phyloP scores from a whole-genome alignment of 2,329 filamentous ascomycete species.

The Delphinella strobiligena region DNA sequence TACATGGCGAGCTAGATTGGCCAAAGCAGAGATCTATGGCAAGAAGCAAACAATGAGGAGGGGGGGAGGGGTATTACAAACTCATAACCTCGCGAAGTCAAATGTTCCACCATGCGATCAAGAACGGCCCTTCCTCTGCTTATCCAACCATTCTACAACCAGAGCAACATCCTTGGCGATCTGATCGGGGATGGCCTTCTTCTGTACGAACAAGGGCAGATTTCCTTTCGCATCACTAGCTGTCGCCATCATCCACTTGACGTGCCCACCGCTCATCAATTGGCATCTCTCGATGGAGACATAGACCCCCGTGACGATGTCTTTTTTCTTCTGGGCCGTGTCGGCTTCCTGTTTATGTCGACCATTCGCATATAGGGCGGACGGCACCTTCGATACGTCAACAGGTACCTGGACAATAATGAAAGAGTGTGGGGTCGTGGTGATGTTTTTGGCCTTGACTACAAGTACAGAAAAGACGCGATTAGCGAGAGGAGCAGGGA shows the following conservation, averaged over 20 bases:
- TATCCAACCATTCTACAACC: conserved; percentile 48
- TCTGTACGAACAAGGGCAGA: conserved; percentile 56
- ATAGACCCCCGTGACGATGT: conserved; percentile 47
- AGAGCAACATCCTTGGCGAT: conserved; percentile 61
- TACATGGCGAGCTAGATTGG: no score
- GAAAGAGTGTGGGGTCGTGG: conserved; percentile 12
- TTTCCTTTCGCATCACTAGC: conserved; percentile 57
- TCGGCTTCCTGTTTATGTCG: conserved; percentile 16
- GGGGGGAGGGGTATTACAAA: no score
- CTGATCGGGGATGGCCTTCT: conserved; percentile 46
- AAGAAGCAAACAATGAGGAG: no score
- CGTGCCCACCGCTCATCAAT: conserved; percentile 25
- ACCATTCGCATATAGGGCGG: conserved; percentile 19
- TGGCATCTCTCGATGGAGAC: conserved; percentile 52
- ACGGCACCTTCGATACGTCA: conserved; percentile 21
- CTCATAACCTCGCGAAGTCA: no score
- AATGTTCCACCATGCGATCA: no score
- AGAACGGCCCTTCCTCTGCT: conserved; percentile 17
- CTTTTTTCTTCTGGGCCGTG: conserved; percentile 28
- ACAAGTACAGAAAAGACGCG: conserved; percentile 58
- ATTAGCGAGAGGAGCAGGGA: conserved; percentile 48
- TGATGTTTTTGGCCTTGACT: conserved; percentile 32
- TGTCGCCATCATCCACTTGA: conserved; percentile 72
- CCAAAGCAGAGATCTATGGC: no score
- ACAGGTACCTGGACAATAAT: conserved; percentile 28